Conservation (phyloP, 768 basidiomycete genomes). For the Hygrocybe punicea region DNA sequence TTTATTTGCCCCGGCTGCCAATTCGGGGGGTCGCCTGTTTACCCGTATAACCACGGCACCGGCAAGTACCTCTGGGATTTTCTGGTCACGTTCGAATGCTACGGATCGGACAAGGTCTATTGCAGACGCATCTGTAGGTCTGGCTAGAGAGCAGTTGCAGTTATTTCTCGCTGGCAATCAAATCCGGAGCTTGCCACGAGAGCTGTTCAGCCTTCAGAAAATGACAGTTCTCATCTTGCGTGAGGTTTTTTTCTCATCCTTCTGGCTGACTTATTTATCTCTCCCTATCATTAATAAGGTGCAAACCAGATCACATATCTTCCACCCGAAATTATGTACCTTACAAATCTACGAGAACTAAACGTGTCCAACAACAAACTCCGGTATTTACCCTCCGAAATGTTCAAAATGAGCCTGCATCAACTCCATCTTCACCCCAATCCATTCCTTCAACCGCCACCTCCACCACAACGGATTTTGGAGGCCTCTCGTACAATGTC, state of each 20-base stretch:
- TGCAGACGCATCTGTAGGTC: slow-evolving; percentile 33
- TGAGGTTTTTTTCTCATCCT: slow-evolving; percentile 34
- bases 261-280: not conserved
- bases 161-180: slow-evolving; percentile 55
- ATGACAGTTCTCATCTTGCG: slow-evolving; percentile 63
- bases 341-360: slow-evolving; percentile 54
- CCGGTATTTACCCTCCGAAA: slow-evolving; percentile 60
- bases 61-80: slow-evolving; percentile 19
- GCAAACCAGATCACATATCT: slow-evolving; percentile 52
- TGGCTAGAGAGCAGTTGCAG: slow-evolving; percentile 49
- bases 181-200: slow-evolving; percentile 52
- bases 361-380: slow-evolving; percentile 61
- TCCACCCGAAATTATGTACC: slow-evolving; percentile 58
- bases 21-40: slow-evolving; percentile 22
- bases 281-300: slow-evolving; percentile 36
- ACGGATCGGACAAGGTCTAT: slow-evolving; percentile 32
- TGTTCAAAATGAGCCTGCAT: slow-evolving; percentile 53
- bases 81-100: slow-evolving; percentile 27
- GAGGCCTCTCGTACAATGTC: slow-evolving; percentile 11
- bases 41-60: slow-evolving; percentile 38
- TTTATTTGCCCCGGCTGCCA: not conserved
- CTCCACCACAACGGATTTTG: slow-evolving; percentile 11
- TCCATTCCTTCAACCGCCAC: slow-evolving; percentile 47
- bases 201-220: slow-evolving; percentile 54
- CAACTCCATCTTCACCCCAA: slow-evolving; percentile 54